These are phyloP conservation scores for Dendrobium catenatum DNA, from an alignment of 106 monocot genomes.

Conservation along the genomic window DNA sequence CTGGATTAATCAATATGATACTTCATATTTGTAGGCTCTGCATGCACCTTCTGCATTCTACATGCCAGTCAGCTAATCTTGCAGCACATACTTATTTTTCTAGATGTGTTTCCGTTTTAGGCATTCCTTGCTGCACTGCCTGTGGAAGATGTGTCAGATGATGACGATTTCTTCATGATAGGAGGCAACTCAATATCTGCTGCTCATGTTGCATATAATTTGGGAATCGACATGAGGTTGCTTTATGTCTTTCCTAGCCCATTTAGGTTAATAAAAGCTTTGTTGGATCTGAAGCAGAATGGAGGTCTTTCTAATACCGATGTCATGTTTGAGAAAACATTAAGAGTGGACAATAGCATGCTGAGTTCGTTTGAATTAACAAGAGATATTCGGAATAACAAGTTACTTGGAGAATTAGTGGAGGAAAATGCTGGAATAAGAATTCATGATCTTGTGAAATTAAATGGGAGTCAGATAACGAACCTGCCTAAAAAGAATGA, in stretches of 20 bases:
- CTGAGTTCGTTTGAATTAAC: not conserved
- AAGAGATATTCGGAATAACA: not conserved
- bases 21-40: not conserved
- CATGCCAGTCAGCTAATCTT: not conserved
- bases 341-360: slow-evolving; percentile 13
- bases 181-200: slow-evolving; percentile 92
- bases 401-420: not conserved
- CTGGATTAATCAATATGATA: not conserved
- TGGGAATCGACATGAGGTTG: slow-evolving; percentile 83
- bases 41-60: not conserved
- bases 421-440: slow-evolving; percentile 5
- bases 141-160: slow-evolving; percentile 46
- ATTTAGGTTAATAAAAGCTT: slow-evolving; percentile 43
- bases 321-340: slow-evolving; percentile 26
- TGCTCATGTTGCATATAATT: slow-evolving; percentile 72
- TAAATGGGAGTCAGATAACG: slow-evolving; percentile 2
- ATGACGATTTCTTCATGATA: slow-evolving; percentile 76
- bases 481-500: not conserved
- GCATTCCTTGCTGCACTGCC: slow-evolving; percentile 56
- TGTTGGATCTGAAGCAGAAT: slow-evolving; percentile 17
- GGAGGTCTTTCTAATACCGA: not conserved
- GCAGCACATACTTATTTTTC: not conserved
- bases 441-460: slow-evolving; percentile 5
- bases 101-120: slow-evolving; percentile 20
- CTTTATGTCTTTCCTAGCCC: slow-evolving; percentile 68